Evolutionary conservation across 305 asterid species (phyloP), one percentile per base, ranked within the genome.

Genomic region (Fraxinus sp.): DNA sequence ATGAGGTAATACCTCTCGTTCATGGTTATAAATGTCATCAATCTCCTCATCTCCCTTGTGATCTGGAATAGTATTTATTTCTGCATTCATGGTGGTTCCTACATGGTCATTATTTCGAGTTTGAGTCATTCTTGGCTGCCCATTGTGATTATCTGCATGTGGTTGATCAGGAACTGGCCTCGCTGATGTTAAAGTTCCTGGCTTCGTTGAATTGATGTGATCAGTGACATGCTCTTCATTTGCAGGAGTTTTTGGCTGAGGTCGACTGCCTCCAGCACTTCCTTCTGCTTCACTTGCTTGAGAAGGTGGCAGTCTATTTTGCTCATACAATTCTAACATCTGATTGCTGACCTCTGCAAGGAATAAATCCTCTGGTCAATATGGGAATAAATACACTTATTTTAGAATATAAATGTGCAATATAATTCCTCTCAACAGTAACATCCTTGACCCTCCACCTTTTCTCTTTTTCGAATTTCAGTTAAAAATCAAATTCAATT

Each of bases 261-360:
- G 94, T 80, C 93, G 91, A 81, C 83, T 87, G 77, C 89, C 95
- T 46, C 91, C 94, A 36, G 88, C 94, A 88, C 97, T 91, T 66
- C 90, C 97, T 84, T 94, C 97, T 32, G 94, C 94, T 88, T 95
- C 99, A 82, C 93, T 90, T 74, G 91, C 93, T 85, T 92, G 98
- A 79, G 95, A 86, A 73, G 86, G 93, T 5, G 95, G 94, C 81
- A 87, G 87, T 87, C 90, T 89, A 77, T 91, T 94, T 81, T 94
- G 98, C 82, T 96, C 99, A 76, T 96, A 96, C 85, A 96, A 74
- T 88, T 96, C 99, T 80, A 96, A 86, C 98, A 96, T 93, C 89
- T 96, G 99, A 86, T 96, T 96, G 91, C 99, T 96, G 74, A 96
- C 98, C 90, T 91, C 99, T 95, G 97, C 95, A 92, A 90, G 82